Evolutionary conservation across 495 filamentous ascomycete species (phyloP), one percentile per base, ranked within the genome.

Genomic region (Penicillium steckii): DNA sequence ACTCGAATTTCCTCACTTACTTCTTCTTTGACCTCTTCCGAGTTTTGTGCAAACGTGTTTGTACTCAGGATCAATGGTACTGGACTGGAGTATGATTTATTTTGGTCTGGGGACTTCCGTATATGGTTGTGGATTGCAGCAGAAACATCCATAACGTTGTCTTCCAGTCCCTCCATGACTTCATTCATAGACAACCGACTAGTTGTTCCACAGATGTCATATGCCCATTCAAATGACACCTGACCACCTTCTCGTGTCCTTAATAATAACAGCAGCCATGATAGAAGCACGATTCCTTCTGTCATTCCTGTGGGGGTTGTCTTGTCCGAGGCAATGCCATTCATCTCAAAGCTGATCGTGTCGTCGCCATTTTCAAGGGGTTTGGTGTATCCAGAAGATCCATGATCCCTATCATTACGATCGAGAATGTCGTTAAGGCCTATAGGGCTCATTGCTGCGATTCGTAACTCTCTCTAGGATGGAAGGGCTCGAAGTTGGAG

Each of bases 241-340:
- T 69, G 64, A 21, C 53, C 61, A 21, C 72, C 70, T 62, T 78
- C 75, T 7, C 53, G 57, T 2, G 66, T 70, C 5, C 61, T 60
- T 52, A 76, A 40, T 17, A 78, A 68, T 25, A 70, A 61, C 17
- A 76, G 59, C 4, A 75, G 60, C 75, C 75, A 78, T n/a, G 75
- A 67, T 13, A 72, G 29, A 1, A 78, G 60, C 30, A 77, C 21
- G 8, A 71, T 27, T n/a, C 74, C 70, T 18, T 75, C 70, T 19
- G 45, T 69, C 62, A 73, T 62, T 44, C 65, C 58, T 4, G 66
- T 70, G 13, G 49, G 44, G 25, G 46, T 55, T 8, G 38, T 29
- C 7, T 55, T 21, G n/a, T 64, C 49, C 17, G 63, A 45, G 13
- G 49, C 44, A 44, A 72, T 56, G 1, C 43, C 53, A 19, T 17